A percentile compares a stretch with the other conserved stretches of the same genome.
Conservation (phyloP, 2,329 filamentous ascomycete genomes). For the Colletotrichum sp. region DNA sequence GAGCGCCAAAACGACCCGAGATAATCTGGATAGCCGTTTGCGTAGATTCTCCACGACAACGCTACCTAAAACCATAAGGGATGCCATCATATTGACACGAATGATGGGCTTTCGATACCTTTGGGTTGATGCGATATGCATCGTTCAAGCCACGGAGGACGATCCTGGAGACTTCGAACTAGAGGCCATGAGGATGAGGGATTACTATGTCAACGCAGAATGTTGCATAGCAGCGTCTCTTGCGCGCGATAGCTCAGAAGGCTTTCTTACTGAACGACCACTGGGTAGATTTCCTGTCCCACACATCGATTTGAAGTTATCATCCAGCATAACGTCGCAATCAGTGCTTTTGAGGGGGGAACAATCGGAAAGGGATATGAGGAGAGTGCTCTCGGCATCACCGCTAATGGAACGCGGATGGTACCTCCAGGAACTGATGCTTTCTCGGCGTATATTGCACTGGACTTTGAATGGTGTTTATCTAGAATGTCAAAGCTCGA, state of each 20-base stretch:
- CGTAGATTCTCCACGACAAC: fast-evolving
- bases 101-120: not conserved
- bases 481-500: too few relatives aligned
- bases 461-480: too few relatives aligned
- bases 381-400: too few relatives aligned
- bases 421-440: too few relatives aligned
- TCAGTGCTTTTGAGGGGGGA: fast-evolving
- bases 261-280: not conserved
- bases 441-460: too few relatives aligned
- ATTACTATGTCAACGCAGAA: not conserved
- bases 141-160: fast-evolving
- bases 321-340: too few relatives aligned
- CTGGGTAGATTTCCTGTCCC: fast-evolving
- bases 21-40: not conserved
- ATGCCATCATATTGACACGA: not conserved
- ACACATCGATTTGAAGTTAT: not conserved
- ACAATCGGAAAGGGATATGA: too few relatives aligned
- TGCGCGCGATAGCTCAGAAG: not conserved
- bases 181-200: not conserved
- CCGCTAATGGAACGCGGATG: too few relatives aligned
- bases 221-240: not conserved
- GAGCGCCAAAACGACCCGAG: not conserved
- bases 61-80: not conserved
- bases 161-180: not conserved
- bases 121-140: not conserved